Evolutionary conservation across 176 grass and related monocot species (phyloP).

Genomic region (Carex littledalei): DNA sequence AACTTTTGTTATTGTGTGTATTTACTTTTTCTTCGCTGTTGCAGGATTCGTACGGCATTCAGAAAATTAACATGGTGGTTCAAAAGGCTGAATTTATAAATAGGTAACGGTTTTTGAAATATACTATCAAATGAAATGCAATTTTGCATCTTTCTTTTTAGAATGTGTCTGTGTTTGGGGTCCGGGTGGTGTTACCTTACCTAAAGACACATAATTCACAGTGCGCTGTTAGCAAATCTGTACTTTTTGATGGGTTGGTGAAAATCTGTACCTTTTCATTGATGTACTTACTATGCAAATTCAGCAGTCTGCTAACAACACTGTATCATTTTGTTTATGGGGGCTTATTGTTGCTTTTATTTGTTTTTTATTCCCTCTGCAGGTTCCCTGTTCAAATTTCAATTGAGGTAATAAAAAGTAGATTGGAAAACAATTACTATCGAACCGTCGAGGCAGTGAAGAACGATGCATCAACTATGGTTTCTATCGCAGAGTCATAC

Average conservation of each 20-base stretch:
- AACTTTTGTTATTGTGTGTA: constrained; percentile 8
- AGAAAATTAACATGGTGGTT: constrained; percentile 56
- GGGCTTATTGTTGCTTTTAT: background rate
- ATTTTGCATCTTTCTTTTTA: background rate
- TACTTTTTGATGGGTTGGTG: background rate
- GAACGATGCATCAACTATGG: constrained; percentile 71
- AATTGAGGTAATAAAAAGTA: constrained; percentile 76
- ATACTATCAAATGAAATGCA: background rate
- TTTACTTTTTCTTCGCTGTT: constrained; percentile 19
- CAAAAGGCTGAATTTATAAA: constrained; percentile 86
- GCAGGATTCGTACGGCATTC: constrained; percentile 68
- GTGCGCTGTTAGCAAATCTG: background rate
- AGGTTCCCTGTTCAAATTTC: constrained; percentile 90
- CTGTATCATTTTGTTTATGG: background rate
- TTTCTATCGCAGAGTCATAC: constrained; percentile 58
- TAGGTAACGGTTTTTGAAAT: constrained; percentile 42
- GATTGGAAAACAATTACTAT: constrained; percentile 72
- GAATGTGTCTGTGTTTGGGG: background rate
- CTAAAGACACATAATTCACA: background rate
- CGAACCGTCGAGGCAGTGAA: constrained; percentile 65
- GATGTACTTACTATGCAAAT: background rate
- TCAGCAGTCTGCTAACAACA: background rate
- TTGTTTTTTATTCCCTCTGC: background rate
- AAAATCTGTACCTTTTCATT: background rate
- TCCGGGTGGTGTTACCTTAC: background rate